Evolutionary conservation across 2,329 filamentous ascomycete genomes (phyloP), one percentile per base, ranked within the genome.

Genomic region (Calonectria pauciramosa): DNA sequence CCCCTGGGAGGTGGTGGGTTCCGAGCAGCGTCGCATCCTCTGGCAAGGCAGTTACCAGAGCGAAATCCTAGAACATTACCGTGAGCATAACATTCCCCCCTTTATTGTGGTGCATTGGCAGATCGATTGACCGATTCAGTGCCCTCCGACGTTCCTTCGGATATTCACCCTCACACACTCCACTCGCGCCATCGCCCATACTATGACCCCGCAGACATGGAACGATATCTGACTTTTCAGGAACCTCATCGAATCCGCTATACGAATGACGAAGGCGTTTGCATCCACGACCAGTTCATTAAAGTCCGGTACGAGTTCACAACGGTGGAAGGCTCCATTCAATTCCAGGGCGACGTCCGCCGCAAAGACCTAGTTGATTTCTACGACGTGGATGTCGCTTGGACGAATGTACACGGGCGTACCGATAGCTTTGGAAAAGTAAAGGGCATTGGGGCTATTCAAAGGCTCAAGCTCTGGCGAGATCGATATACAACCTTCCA

Each of bases 21-120:
- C 85, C 49, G 87, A 88, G 73, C 85, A 86, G 38, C 87, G 88
- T 65, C 87, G 88, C 51, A 84, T 90, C n/a, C 81, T 88, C 49
- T 90, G 89, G 89, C 88, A 88, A 77, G 88, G 89, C 75, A 89
- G 87, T 77, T 90, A 90, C 78, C 86, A 87, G 77, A 86, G 87
- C 80, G 89, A 90, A 82, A 83, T 87, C 32, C 84, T 90, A 38
- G 89, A 90, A 77, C 89, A 90, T 77, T 89, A 86, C 75, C 82
- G 88, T 90, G 84, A 75, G 86, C 83, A 52, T 65, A 49, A 56
- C 59, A 23, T 60, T 56, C 44, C 52, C 30, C 52, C 73, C 26
- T 18, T 60, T 34, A 26, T 23, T 26, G 56, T 54, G 49, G 51
- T 56, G 60, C 60, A 44, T 67, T 52, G 52, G 51, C 75, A 75